Evolutionary conservation across 192 early-diverging fungal species (phyloP).

Genomic region (Umbelopsis ramanniana): DNA sequence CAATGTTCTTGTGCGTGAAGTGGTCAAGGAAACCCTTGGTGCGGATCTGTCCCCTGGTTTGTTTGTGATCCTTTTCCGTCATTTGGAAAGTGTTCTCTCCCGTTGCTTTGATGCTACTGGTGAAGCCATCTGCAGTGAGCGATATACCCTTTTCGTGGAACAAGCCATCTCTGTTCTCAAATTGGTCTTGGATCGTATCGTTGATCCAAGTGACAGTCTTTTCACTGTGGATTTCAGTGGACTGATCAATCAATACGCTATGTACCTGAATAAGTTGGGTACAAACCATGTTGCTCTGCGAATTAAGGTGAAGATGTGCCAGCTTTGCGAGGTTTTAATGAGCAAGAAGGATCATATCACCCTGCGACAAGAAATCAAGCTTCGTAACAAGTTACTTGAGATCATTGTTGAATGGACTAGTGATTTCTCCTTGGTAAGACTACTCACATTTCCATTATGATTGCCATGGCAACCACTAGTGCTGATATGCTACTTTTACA

Average conservation of each 20-base stretch:
- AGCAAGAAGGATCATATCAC: constrained; percentile 74
- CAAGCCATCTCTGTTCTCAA: constrained; percentile 76
- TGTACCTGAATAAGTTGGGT: constrained; percentile 71
- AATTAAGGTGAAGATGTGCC: constrained; percentile 80
- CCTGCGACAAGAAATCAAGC: constrained; percentile 71
- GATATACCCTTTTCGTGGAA: constrained; percentile 76
- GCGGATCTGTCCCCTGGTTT: constrained; percentile 72
- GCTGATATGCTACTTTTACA: not conserved
- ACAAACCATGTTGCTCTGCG: constrained; percentile 57
- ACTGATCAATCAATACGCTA: constrained; percentile 67
- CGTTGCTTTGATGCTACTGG: constrained; percentile 68
- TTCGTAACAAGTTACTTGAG: constrained; percentile 75
- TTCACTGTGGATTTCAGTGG: constrained; percentile 73
- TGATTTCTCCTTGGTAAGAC: constrained; percentile 63
- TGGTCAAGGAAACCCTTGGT: constrained; percentile 79
- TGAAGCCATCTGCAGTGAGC: constrained; percentile 47
- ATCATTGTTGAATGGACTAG: constrained; percentile 80
- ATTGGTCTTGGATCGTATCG: constrained; percentile 72
- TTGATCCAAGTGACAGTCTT: constrained; percentile 57
- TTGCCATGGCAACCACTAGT: not conserved
- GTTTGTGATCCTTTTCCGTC: constrained; percentile 67
- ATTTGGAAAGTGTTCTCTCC: constrained; percentile 61
- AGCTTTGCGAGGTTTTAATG: constrained; percentile 75
- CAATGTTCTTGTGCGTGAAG: constrained; percentile 75
- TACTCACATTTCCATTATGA: not conserved